phyloP scores from a whole-genome alignment of 129 eudicot genomes.

The Lactuca saligna region DNA sequence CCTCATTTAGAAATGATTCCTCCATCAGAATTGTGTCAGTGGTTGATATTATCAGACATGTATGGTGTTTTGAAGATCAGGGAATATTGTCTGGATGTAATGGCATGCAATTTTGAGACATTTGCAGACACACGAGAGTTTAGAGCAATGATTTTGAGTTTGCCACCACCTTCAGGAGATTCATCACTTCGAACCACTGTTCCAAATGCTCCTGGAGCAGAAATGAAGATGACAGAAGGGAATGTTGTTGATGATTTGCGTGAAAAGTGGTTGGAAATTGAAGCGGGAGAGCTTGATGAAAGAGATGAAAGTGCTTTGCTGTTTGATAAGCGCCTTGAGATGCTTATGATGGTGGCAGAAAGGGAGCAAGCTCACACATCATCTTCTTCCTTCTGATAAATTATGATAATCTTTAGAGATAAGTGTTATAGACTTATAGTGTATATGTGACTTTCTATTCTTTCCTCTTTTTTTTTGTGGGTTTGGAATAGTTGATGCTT shows the following conservation, averaged over 20 bases:
- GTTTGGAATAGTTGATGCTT: conserved; percentile 1
- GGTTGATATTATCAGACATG: conserved; percentile 88
- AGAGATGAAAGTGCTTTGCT: conserved; percentile 86
- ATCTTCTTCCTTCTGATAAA: neutral
- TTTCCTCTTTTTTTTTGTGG: neutral
- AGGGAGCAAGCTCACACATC: conserved; percentile 42
- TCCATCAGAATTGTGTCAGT: conserved; percentile 85
- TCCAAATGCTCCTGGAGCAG: conserved; percentile 97
- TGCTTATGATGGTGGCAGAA: conserved; percentile 79
- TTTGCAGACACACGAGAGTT: conserved; percentile 84
- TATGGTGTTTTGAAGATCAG: conserved; percentile 90
- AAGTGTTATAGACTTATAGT: neutral
- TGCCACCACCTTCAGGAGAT: conserved; percentile 97
- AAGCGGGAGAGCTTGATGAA: conserved; percentile 88
- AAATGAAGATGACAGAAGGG: conserved; percentile 53
- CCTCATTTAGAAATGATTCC: conserved; percentile 80
- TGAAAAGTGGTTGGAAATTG: conserved; percentile 96
- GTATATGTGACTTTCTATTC: neutral
- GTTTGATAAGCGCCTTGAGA: conserved; percentile 90
- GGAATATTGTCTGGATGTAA: conserved; percentile 76
- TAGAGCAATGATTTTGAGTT: conserved; percentile 77
- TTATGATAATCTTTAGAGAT: too few relatives aligned
- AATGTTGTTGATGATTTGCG: conserved; percentile 90
- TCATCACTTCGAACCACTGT: conserved; percentile 81
- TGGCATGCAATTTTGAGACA: conserved; percentile 86